Evolutionary conservation across 202 grass and related monocot species (phyloP).

Genomic region (Zizania palustris): DNA sequence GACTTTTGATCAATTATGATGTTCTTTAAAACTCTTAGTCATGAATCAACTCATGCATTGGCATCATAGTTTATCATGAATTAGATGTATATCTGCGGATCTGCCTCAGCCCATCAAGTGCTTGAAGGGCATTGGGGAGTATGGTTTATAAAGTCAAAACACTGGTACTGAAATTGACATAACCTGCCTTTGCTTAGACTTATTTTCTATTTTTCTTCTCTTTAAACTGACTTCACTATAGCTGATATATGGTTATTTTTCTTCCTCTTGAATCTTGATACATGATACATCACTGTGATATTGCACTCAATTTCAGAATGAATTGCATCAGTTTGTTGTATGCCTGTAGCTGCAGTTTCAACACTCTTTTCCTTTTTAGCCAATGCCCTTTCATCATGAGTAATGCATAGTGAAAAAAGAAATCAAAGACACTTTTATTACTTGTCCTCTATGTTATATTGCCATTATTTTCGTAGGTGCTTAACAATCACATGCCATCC

Average conservation of each 20-base stretch:
- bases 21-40: neutral
- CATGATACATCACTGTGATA: neutral
- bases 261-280: neutral
- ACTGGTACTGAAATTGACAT: neutral
- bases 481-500: neutral
- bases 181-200: neutral
- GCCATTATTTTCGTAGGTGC: too few species aligned
- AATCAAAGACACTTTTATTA: too few species aligned
- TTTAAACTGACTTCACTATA: constrained; percentile 2
- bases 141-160: neutral
- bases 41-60: constrained; percentile 11
- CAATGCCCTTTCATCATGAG: too few species aligned
- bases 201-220: constrained; percentile 2
- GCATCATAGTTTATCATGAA: neutral
- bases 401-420: too few species aligned
- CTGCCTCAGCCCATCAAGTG: neutral
- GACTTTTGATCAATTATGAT: constrained; percentile 23
- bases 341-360: neutral
- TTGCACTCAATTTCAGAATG: neutral
- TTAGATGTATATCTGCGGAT: neutral
- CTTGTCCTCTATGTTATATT: too few species aligned
- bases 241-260: neutral
- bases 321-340: neutral
- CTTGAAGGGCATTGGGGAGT: neutral
- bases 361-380: neutral